Base-by-base conservation (phyloP, 108 stramenopile genomes). In the Stephanodiscus triporus region DNA sequence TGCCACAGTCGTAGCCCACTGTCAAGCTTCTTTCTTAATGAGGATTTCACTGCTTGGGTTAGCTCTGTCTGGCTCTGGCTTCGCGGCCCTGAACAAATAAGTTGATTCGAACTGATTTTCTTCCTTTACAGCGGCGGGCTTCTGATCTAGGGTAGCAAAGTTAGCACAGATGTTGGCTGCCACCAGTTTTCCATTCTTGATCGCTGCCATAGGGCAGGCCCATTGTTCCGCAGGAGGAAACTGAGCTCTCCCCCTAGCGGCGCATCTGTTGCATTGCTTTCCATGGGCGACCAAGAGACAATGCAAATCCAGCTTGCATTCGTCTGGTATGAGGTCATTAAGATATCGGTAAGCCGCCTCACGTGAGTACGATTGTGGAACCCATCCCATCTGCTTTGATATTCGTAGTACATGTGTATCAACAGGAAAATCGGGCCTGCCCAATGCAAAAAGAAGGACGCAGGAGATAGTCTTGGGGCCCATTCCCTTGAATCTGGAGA, bases 381-480 rank as follows among this genome's bases (percentile, higher is more conserved):
- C 79, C 92, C 92, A 93, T 17, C 70, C 63, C 67, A 86, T 56
- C 53, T 73, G 74, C 71, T 88, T 78, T 9, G 88, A 65, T 40
- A 93, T 93, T 7, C 89, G 77, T 17, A 81, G 74, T 9, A 93
- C 92, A 55, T 93, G 92, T 10, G 92, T 93, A 64, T 93, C 92
- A 2, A 93, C 92, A 4, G 92, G 89, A 53, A 93, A 93, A 51
- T 93, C 92, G n/a, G 73, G 70, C 37, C 81, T 61, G 10, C 85
- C 88, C 53, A 93, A 63, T 8, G 88, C 83, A 73, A 93, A 93
- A 30, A 93, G 64, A 36, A 90, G 59, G 20, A 93, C 92, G 68
- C 92, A 93, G 11, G 89, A 87, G n/a, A 93, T 85, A 4, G 92
- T 93, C 58, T 93, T 93, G 26, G 88, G 88, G 27, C 92, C 92